A percentile compares a stretch with the other conserved stretches of the same genome.
Conservation (phyloP, 1,284 basidiomycete genomes). For the Leccinum solheimii region DNA sequence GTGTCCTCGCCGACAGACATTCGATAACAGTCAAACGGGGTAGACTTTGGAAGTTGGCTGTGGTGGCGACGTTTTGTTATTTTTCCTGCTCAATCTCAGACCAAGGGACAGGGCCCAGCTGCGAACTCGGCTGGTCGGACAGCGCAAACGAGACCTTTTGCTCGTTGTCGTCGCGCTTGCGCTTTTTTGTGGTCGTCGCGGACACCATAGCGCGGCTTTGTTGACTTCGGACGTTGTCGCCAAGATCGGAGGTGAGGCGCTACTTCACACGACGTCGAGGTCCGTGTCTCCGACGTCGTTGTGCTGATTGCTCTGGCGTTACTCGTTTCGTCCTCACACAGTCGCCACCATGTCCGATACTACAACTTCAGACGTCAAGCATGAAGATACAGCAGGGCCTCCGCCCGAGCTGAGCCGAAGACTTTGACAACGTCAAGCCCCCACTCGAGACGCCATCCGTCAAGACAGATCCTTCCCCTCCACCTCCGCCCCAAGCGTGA, state of each 20-base stretch:
- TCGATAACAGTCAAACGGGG: slow-evolving; percentile 66
- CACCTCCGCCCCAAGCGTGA: slow-evolving; percentile 27
- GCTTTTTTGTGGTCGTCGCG: slow-evolving; percentile 51
- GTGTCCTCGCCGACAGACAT: slow-evolving; percentile 38
- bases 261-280: slow-evolving; percentile 23
- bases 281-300: slow-evolving; percentile 23
- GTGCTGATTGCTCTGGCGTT: slow-evolving; percentile 19
- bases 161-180: slow-evolving; percentile 52
- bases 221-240: slow-evolving; percentile 11
- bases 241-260: slow-evolving; percentile 2
- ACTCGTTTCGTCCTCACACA: slow-evolving; percentile 24
- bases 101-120: slow-evolving; percentile 70
- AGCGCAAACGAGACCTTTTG: slow-evolving; percentile 49
- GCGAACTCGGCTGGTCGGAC: slow-evolving; percentile 43
- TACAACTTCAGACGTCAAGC: slow-evolving; percentile 17
- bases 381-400: slow-evolving; percentile 12
- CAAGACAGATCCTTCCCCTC: slow-evolving; percentile 30
- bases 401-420: slow-evolving; percentile 20
- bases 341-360: slow-evolving; percentile 35
- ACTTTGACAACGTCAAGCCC: slow-evolving; percentile 28
- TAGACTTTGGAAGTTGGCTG: slow-evolving; percentile 73
- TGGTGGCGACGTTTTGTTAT: slow-evolving; percentile 16
- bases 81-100: slow-evolving; percentile 1
- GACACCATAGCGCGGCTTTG: slow-evolving; percentile 30
- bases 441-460: slow-evolving; percentile 33